Evolutionary conservation across 2,329 filamentous ascomycete species (phyloP).

Genomic region (Verticillium nubilum): DNA sequence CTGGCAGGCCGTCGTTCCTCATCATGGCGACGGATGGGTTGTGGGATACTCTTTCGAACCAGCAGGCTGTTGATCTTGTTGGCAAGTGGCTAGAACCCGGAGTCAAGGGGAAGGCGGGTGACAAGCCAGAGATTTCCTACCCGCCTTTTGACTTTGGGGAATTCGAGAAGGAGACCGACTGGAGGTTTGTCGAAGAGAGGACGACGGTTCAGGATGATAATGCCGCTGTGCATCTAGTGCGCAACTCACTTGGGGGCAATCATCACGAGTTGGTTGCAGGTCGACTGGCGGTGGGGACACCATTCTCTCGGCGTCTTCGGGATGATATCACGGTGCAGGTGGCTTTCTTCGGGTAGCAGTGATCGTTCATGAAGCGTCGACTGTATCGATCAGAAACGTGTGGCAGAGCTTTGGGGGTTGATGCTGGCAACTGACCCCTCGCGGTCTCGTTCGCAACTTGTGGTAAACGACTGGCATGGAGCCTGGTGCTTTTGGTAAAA

Average conservation of each 20-base stretch:
- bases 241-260: conserved; percentile 75
- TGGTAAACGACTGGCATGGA: too few species aligned
- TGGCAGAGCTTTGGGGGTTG: too few species aligned
- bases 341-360: conserved; percentile 50
- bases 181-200: conserved; percentile 7
- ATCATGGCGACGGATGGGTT: conserved; percentile 64
- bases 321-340: conserved; percentile 84
- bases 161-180: conserved; percentile 14
- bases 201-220: conserved; percentile 45
- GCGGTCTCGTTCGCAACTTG: too few species aligned
- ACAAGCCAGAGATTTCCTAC: conserved; percentile 2
- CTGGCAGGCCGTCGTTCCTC: conserved; percentile 43
- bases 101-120: background rate
- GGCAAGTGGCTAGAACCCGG: conserved; percentile 40
- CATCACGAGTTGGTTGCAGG: conserved; percentile 70
- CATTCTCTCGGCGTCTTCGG: conserved; percentile 57
- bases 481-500: too few species aligned
- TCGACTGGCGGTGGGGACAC: conserved; percentile 64
- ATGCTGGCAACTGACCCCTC: too few species aligned
- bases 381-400: too few species aligned
- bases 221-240: conserved; percentile 72
- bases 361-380: too few species aligned
- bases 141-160: background rate
- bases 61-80: conserved; percentile 53
- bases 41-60: conserved; percentile 55